Percentiles rank a stretch among this genome's conserved stretches.
These are phyloP conservation scores for Syncephalastrum racemosum DNA, from an alignment of 371 early-diverging fungal genomes.

Conservation along the genomic window DNA sequence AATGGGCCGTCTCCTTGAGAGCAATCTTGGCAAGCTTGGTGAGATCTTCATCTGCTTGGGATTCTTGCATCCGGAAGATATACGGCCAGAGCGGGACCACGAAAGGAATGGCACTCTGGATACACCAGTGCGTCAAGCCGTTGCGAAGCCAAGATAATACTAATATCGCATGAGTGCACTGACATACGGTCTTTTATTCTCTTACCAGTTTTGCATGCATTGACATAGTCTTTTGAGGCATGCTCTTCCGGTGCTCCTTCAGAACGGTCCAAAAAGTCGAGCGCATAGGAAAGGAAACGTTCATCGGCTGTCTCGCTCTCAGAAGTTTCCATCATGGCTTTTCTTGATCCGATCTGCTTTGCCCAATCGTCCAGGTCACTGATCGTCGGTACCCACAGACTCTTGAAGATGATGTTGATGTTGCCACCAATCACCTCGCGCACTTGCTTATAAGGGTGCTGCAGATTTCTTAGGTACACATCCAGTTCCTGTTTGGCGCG, in stretches of 20 bases:
- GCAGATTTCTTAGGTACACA: slow-evolving; percentile 55
- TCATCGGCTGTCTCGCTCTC: slow-evolving; percentile 41
- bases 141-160: slow-evolving; percentile 70
- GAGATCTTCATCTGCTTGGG: slow-evolving; percentile 75
- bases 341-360: neutral
- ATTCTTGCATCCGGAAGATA: slow-evolving; percentile 72
- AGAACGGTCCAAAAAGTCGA: too few relatives aligned
- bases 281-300: slow-evolving; percentile 2
- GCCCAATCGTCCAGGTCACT: too few relatives aligned
- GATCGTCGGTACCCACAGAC: slow-evolving; percentile 67
- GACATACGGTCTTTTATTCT: neutral
- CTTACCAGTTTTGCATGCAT: slow-evolving; percentile 72
- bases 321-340: slow-evolving; percentile 17
- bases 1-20: slow-evolving; percentile 49
- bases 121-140: slow-evolving; percentile 50
- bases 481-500: slow-evolving; percentile 44
- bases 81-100: slow-evolving; percentile 56
- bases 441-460: slow-evolving; percentile 89
- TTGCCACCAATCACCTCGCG: slow-evolving; percentile 75
- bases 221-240: slow-evolving; percentile 60
- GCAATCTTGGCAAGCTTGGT: slow-evolving; percentile 58
- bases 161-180: slow-evolving; percentile 13
- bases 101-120: slow-evolving; percentile 56
- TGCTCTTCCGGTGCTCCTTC: slow-evolving; percentile 5
- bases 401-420: slow-evolving; percentile 66